Base-by-base conservation (phyloP, 495 filamentous ascomycete genomes). In the Penicillium soppii region DNA sequence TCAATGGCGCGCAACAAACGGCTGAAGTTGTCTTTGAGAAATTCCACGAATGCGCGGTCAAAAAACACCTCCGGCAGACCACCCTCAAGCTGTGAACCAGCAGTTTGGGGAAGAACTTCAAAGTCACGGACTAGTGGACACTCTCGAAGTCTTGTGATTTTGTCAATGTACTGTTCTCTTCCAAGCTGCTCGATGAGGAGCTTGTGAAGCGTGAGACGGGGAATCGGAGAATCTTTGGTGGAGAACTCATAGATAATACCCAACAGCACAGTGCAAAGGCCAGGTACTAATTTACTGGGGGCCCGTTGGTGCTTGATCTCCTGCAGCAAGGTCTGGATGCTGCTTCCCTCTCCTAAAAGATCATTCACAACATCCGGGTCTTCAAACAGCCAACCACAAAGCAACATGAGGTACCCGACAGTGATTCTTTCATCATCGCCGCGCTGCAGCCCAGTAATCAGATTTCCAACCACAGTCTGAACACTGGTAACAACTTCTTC, bases 181-280 rank as follows among this genome's bases (percentile, higher is more conserved):
- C 91, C 90, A 59, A 97, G 82, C 41, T 86, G 83, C 23, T 86
- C 84, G 32, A 83, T 80, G 35, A 99, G 78, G 41, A 97, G 81
- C 29, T 88, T 83, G 60, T 94, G 89, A 40, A 97, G 73, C 7
- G 87, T 92, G 20, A 82, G 80, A 43, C 94, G 85, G 8, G 92
- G 82, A 47, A 97, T 84, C 5, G 95, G 92, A 0, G 92, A 97
- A 66, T 97, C 92, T 61, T 95, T 96, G 8, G 92, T 96, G 16
- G 92, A 97, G 58, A 97, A 99, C 61, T 99, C 94, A 62, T 97
- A 99, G 20, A 96, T 74, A 26, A 95, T 88, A 27, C 92, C 95
- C 4, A 96, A 74, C 3, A 97, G 71, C 56, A 89, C 82, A 10
- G 90, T 87, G 65, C 85, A 91, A 16, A 99, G 75, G 1, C 94